These are phyloP conservation scores for Zygotorulaspora sp. DNA, from an alignment of 805 yeast species.

Conservation along the genomic window DNA sequence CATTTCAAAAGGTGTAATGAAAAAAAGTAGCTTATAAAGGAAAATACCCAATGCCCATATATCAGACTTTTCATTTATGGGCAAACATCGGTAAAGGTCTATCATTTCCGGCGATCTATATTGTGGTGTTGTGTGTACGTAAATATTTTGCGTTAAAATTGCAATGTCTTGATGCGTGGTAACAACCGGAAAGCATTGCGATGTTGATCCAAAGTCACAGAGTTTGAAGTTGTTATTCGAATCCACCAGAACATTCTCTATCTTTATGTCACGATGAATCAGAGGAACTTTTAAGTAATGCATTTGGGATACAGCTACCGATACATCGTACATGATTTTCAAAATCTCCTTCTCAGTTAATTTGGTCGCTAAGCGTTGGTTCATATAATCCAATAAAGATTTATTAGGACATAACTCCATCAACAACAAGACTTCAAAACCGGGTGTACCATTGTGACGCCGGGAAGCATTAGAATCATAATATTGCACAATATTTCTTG, in stretches of 20 bases:
- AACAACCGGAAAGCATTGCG: constrained; percentile 45
- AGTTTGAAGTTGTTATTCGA: constrained; percentile 64
- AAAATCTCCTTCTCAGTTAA: constrained; percentile 71
- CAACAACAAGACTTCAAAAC: constrained; percentile 81
- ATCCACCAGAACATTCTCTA: constrained; percentile 87
- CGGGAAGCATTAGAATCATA: constrained; percentile 75
- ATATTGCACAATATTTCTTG: constrained; percentile 59
- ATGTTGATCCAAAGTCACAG: constrained; percentile 91
- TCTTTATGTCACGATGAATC: constrained; percentile 89
- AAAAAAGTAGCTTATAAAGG: constrained; percentile 83
- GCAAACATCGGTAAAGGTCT: constrained; percentile 73
- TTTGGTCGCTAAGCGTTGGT: constrained; percentile 73
- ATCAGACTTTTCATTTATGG: constrained; percentile 88
- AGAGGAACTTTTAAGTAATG: constrained; percentile 63
- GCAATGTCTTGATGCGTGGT: constrained; percentile 75
- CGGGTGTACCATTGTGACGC: constrained; percentile 35
- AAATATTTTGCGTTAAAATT: constrained; percentile 73
- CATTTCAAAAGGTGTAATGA: constrained; percentile 87
- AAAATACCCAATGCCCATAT: constrained; percentile 97
- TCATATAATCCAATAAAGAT: constrained; percentile 88
- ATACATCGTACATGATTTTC: constrained; percentile 77
- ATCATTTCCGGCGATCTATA: constrained; percentile 96
- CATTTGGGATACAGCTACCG: constrained; percentile 78
- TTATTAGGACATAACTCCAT: constrained; percentile 92
- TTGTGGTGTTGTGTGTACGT: constrained; percentile 92